These are phyloP conservation scores for Colletotrichum kahawae DNA, from an alignment of 2,329 filamentous ascomycete species.

Conservation along the genomic window DNA sequence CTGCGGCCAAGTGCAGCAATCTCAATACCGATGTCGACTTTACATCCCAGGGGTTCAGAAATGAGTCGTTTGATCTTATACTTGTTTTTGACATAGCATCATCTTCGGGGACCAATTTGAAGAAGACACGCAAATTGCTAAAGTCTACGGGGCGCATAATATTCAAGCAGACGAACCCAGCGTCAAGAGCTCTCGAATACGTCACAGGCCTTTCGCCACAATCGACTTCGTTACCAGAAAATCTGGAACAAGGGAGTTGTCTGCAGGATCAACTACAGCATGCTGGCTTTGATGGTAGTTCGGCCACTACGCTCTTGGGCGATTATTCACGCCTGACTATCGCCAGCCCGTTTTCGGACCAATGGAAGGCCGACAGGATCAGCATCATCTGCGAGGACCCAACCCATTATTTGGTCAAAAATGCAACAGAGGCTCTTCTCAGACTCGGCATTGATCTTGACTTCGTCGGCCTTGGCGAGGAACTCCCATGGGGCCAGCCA, in stretches of 20 bases:
- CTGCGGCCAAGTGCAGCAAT: not conserved
- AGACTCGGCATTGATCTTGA: not conserved
- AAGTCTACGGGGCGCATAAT: not conserved
- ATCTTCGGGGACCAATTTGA: not conserved
- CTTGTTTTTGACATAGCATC: not conserved
- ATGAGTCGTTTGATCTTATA: conserved; percentile 33
- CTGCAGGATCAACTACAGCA: not conserved
- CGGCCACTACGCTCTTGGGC: not conserved
- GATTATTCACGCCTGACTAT: not conserved
- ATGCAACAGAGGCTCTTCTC: not conserved
- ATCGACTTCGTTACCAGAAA: not conserved
- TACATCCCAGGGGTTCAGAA: conserved; percentile 18
- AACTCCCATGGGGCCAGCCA: not conserved
- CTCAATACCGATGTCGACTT: conserved; percentile 35
- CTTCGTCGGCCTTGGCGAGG: not conserved
- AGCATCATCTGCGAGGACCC: conserved; percentile 4
- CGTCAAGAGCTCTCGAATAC: not conserved
- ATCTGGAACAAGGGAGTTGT: too few relatives aligned
- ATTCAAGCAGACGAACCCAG: not conserved
- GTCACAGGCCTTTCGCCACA: not conserved
- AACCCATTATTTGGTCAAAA: not conserved
- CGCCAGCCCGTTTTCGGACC: not conserved
- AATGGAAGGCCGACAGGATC: not conserved
- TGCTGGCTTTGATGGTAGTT: not conserved
- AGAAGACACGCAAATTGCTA: conserved; percentile 5